Conservation (phyloP, 1,139 yeast genomes). For the Hyphopichia pseudoburtonii region DNA sequence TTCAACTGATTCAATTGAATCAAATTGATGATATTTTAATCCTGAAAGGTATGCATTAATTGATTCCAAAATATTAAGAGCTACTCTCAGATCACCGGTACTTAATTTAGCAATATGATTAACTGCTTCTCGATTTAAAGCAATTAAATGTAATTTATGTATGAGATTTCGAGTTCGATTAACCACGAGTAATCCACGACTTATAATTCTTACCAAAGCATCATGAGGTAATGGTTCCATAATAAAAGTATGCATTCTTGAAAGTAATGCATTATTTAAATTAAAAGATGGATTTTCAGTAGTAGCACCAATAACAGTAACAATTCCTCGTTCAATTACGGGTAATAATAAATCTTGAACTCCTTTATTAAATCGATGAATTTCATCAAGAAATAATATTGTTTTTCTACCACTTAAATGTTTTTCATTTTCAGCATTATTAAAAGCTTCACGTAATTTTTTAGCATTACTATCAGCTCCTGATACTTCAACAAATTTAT, state of each 20-base stretch:
- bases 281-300: conserved; percentile 97
- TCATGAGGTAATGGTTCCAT: conserved; percentile 59
- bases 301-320: conserved; percentile 86
- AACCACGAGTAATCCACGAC: conserved; percentile 60
- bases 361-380: conserved; percentile 84
- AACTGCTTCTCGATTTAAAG: conserved; percentile 56
- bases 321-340: conserved; percentile 65
- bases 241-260: conserved; percentile 85
- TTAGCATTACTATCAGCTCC: conserved; percentile 78
- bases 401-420: conserved; percentile 69
- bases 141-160: conserved; percentile 43
- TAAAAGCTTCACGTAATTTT: conserved; percentile 71
- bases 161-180: conserved; percentile 55
- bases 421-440: conserved; percentile 68
- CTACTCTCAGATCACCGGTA: conserved; percentile 87
- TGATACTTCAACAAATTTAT: conserved; percentile 74
- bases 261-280: conserved; percentile 79
- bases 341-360: conserved; percentile 87
- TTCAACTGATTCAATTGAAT: conserved; percentile 16
- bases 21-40: conserved; percentile 20
- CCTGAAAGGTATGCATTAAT: conserved; percentile 45
- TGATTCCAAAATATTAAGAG: conserved; percentile 69
- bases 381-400: conserved; percentile 85
- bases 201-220: conserved; percentile 60
- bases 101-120: conserved; percentile 75